A percentile compares a stretch with the other conserved stretches of the same genome.
Conservation (phyloP, 257 asterid genomes). For the Sherardia arvensis region DNA sequence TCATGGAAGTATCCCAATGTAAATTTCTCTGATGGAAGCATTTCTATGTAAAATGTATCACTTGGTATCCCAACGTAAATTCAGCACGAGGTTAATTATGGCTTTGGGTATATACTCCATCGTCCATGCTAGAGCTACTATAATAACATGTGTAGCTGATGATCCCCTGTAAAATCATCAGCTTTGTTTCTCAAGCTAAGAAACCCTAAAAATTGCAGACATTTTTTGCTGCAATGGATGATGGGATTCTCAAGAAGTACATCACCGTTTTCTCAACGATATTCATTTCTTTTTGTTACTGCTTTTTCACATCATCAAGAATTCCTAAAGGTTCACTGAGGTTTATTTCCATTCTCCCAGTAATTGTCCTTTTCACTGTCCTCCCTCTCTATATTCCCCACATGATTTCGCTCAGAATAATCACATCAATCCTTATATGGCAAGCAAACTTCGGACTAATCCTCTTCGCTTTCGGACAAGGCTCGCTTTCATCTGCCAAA, state of each 20-base stretch:
- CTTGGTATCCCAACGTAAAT: not conserved
- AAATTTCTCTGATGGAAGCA: too few species aligned
- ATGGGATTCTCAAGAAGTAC: slow-evolving; percentile 27
- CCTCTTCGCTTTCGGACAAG: slow-evolving; percentile 8
- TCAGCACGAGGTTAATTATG: not conserved
- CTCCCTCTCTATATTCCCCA: slow-evolving; percentile 34
- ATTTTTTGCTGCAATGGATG: slow-evolving; percentile 22
- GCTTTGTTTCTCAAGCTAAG: slow-evolving; percentile 14
- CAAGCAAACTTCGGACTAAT: slow-evolving; percentile 35
- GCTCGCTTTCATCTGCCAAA: slow-evolving; percentile 30
- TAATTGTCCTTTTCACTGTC: slow-evolving; percentile 27
- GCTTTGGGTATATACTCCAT: too few species aligned
- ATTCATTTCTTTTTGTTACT: slow-evolving; percentile 26
- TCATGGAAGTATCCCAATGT: not conserved
- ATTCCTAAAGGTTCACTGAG: slow-evolving; percentile 34
- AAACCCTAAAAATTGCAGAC: not conserved
- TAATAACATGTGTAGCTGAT: too few species aligned
- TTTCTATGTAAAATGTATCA: not conserved
- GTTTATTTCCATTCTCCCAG: slow-evolving; percentile 35
- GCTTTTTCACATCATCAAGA: slow-evolving; percentile 27
- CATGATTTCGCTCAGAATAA: slow-evolving; percentile 26
- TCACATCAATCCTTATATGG: slow-evolving; percentile 49
- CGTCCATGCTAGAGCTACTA: too few species aligned
- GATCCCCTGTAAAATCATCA: not conserved
- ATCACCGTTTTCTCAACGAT: slow-evolving; percentile 14